A percentile compares a stretch with the other conserved stretches of the same genome.
phyloP scores from a whole-genome alignment of 208 protist genomes.

The Acanthamoeba lenticulata region DNA sequence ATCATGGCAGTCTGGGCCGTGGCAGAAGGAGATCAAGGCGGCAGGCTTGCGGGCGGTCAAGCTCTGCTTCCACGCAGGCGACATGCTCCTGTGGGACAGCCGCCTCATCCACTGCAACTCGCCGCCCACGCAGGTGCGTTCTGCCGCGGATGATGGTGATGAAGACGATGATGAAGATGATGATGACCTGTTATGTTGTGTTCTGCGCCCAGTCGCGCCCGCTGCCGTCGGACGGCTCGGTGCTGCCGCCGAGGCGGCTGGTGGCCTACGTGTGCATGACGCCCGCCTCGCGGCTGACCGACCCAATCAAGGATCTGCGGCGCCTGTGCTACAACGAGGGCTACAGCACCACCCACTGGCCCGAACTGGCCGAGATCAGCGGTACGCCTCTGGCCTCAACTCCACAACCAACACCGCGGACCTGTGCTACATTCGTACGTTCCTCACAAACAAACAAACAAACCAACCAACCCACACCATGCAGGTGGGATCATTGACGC shows the following conservation, averaged over 20 bases:
- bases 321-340: background rate
- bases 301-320: background rate
- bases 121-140: background rate
- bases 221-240: background rate
- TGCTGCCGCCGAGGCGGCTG: background rate
- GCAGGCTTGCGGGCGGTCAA: background rate
- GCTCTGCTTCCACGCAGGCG: background rate
- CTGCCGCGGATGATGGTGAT: too few relatives aligned
- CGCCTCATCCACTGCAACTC: background rate
- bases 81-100: background rate
- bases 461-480: background rate
- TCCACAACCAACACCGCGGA: too few relatives aligned
- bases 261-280: background rate
- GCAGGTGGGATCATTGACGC: background rate
- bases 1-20: background rate
- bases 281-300: background rate
- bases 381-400: too few relatives aligned
- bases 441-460: background rate
- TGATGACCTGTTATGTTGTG: background rate
- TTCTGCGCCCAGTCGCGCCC: background rate
- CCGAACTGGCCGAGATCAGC: background rate
- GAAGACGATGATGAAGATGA: too few relatives aligned
- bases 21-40: background rate
- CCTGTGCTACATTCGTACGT: too few relatives aligned
- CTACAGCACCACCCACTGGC: background rate